Evolutionary conservation across 306 rosid genomes (phyloP).

Genomic region (Fagus crenata): DNA sequence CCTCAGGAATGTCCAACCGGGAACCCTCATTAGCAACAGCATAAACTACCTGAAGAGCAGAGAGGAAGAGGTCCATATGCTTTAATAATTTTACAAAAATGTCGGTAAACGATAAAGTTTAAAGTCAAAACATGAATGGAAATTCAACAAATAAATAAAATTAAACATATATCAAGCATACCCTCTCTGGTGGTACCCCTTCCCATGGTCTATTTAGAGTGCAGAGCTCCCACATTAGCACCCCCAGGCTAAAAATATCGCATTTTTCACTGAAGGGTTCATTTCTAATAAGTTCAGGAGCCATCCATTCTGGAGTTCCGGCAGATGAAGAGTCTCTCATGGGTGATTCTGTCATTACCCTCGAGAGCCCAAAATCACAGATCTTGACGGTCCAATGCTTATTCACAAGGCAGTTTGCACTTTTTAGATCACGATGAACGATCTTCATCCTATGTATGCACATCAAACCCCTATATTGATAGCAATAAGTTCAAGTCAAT

Average conservation of each 20-base stretch:
- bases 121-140: background rate
- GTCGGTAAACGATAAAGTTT: background rate
- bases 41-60: constrained; percentile 73
- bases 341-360: constrained; percentile 62
- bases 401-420: constrained; percentile 95
- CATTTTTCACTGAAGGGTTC: constrained; percentile 96
- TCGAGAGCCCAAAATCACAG: constrained; percentile 98
- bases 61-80: constrained; percentile 13
- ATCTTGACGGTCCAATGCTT: constrained; percentile 93
- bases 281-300: constrained; percentile 93
- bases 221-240: constrained; percentile 95
- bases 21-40: constrained; percentile 91
- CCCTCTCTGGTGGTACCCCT: constrained; percentile 88
- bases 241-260: constrained; percentile 95
- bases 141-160: background rate
- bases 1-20: constrained; percentile 90
- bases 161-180: constrained; percentile 22
- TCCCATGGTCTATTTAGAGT: constrained; percentile 94
- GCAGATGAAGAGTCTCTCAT: constrained; percentile 74
- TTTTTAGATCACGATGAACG: constrained; percentile 90
- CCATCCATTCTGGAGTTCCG: constrained; percentile 99
- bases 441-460: constrained; percentile 97
- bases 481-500: constrained; percentile 34
- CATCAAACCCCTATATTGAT: constrained; percentile 83
- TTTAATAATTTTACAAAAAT: constrained; percentile 10